phyloP scores from a whole-genome alignment of 192 early-diverging fungal species.

The Dissophora ornata region DNA sequence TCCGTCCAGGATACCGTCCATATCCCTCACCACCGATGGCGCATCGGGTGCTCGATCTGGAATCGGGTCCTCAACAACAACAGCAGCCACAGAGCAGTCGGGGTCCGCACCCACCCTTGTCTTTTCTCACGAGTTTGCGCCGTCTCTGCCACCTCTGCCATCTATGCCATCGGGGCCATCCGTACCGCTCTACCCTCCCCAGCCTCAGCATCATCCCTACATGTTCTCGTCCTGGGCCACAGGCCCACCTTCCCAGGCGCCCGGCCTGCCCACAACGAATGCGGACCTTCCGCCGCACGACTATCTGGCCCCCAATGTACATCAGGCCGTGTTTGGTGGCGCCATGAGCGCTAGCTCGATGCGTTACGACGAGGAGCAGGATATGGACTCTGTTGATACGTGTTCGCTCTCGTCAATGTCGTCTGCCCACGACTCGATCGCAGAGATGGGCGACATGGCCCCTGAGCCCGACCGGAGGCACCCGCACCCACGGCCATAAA shows the following conservation, averaged over 20 bases:
- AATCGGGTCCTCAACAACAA: conserved; percentile 2
- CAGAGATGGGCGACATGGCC: conserved; percentile 41
- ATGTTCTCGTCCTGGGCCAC: conserved; percentile 21
- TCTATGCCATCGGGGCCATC: no score
- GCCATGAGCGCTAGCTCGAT: conserved; percentile 22
- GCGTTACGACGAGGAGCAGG: conserved; percentile 46
- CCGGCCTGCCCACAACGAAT: background rate
- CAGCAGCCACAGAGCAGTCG: background rate
- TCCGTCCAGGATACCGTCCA: conserved; percentile 1
- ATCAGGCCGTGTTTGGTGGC: conserved; percentile 10
- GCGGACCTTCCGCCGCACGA: background rate
- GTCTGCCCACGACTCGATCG: conserved; percentile 47
- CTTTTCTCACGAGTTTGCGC: background rate
- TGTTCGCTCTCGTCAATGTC: conserved; percentile 50
- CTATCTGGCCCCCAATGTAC: conserved; percentile 4
- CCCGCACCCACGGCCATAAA: background rate
- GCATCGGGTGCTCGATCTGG: conserved; percentile 10
- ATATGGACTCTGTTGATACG: conserved; percentile 52
- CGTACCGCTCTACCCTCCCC: background rate
- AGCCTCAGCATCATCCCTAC: conserved; percentile 7
- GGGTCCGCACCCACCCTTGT: background rate
- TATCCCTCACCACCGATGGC: background rate
- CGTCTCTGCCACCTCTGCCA: no score
- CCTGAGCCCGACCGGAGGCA: background rate
- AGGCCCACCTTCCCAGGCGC: background rate